Base-by-base conservation (phyloP, 495 filamentous ascomycete species). In the Talaromyces trachyspermus region DNA sequence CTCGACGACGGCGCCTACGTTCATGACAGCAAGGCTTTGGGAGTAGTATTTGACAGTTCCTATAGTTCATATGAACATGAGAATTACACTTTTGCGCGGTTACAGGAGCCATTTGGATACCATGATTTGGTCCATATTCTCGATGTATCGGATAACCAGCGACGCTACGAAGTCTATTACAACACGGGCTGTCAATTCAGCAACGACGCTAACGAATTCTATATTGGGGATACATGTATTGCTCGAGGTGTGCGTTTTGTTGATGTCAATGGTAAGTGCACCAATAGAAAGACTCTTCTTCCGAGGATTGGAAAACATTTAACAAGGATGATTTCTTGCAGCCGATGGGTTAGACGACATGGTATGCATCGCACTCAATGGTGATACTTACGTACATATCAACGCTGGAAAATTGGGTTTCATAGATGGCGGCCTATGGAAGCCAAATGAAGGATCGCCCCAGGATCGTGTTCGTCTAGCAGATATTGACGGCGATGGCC, bases 341-440 rank as follows among this genome's bases (percentile, higher is more conserved):
- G 60, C 35, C 25, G 54, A 65, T 24, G 68, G 66, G 0, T 49
- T 69, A 6, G 68, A 69, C 49, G 70, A 72, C 38, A 58, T 65
- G 12, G 58, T 70, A 48, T 65, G 58, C 49, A 55, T 65, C 23
- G 35, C 23, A 15, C 11, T 25, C 4, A 41, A 51, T 25, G 59
- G 57, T 2, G 44, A 46, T 14, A 48, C 50, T 17, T 57, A 55
- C 23, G 51, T 49, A 2, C 29, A 46, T 22, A 53, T 60, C 38
- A 58, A 57, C 33, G 7, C 52, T 8, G 54, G 36, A 17, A 17
- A n/a, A 18, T 15, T 17, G 6, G 20, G 35, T 14, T 51, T 51
- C 20, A 26, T 30, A 42, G 22, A 26, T 20, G 15, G 29, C n/a
- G 43, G 43, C 9, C 25, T 41, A n/a, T 18, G n/a, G 22, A 18